Evolutionary conservation across 768 basidiomycete species (phyloP).

Genomic region (Piloderma croceum): DNA sequence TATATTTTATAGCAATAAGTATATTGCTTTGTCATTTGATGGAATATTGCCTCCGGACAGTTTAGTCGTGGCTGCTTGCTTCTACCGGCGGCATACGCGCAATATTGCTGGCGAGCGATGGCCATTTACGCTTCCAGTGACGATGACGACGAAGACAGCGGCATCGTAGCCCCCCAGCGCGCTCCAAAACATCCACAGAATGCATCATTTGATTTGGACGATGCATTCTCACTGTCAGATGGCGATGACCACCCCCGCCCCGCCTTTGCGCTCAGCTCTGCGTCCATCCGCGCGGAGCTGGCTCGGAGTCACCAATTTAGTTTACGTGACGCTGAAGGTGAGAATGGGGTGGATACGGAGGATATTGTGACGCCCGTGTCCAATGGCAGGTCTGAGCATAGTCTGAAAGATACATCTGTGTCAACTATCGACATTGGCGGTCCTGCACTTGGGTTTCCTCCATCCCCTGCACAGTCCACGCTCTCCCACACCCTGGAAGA

Average conservation of each 20-base stretch:
- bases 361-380: constrained; percentile 29
- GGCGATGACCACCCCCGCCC: constrained; percentile 46
- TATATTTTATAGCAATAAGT: too few species aligned
- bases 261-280: constrained; percentile 50
- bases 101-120: too few species aligned
- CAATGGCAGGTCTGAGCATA: constrained; percentile 21
- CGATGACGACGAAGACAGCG: background rate
- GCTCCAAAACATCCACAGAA: background rate
- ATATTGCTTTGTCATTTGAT: too few species aligned
- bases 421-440: constrained; percentile 55
- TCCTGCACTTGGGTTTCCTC: constrained; percentile 15
- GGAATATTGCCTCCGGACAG: too few species aligned
- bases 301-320: too few species aligned
- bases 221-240: constrained; percentile 67
- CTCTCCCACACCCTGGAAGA: constrained; percentile 18
- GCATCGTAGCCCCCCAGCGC: background rate
- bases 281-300: constrained; percentile 58
- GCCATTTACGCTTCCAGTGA: too few species aligned
- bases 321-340: constrained; percentile 30
- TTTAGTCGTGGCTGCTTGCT: too few species aligned
- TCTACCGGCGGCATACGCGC: too few species aligned
- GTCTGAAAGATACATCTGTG: constrained; percentile 40
- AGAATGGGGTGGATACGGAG: constrained; percentile 23
- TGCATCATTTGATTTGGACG: constrained; percentile 47
- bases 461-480: constrained; percentile 14